Evolutionary conservation across 2,329 filamentous ascomycete species (phyloP).

Genomic region (Fusarium tuaranense): DNA sequence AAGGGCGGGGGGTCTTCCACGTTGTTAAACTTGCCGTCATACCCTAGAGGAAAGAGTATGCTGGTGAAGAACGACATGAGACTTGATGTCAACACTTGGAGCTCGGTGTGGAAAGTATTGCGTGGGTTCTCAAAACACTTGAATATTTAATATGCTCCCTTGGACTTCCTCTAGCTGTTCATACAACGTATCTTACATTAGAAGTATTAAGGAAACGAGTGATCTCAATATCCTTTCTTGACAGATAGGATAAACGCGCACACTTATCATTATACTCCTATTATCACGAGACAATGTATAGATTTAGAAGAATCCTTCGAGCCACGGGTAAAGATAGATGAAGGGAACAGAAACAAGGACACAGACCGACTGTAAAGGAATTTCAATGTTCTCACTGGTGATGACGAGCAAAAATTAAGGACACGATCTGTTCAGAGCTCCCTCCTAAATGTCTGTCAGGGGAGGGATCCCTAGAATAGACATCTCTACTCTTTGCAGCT

Average conservation of each 20-base stretch:
- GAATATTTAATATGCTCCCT: not conserved
- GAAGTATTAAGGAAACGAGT: not conserved
- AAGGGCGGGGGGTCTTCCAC: not conserved
- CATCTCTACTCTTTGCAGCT: not conserved
- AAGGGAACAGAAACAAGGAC: too few species aligned
- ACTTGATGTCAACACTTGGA: not conserved
- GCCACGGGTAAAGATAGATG: not conserved
- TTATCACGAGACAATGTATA: not conserved
- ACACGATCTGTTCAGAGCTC: too few species aligned
- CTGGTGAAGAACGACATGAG: not conserved
- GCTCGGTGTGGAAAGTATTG: not conserved
- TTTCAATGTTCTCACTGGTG: too few species aligned
- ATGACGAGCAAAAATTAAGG: too few species aligned
- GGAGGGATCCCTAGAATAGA: not conserved
- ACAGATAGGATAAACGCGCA: not conserved
- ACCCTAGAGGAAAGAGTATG: not conserved
- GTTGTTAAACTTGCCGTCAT: not conserved
- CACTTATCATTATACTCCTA: not conserved
- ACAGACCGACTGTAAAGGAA: too few species aligned
- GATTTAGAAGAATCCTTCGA: not conserved
- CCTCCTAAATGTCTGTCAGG: not conserved
- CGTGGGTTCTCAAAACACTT: not conserved
- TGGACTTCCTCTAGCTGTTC: not conserved
- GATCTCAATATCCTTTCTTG: not conserved
- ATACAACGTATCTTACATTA: not conserved